Conservation (phyloP, 2,329 filamentous ascomycete genomes). For the Pseudogymnoascus verrucosus region DNA sequence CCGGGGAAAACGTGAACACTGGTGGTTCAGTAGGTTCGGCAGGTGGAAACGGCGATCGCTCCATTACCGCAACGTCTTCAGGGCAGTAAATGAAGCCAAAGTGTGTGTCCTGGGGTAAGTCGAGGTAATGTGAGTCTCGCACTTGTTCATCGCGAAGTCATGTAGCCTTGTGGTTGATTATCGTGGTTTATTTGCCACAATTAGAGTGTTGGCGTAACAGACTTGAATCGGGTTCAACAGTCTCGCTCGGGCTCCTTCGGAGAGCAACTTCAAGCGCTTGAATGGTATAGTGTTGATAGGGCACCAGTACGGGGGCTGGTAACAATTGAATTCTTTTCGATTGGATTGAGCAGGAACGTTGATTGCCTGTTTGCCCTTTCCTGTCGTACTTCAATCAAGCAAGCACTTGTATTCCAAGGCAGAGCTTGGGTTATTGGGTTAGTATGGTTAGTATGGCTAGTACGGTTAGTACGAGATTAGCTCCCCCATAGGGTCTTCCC, state of each 20-base stretch:
- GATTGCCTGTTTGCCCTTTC: background rate
- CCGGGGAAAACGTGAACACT: conserved; percentile 7
- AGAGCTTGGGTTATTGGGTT: background rate
- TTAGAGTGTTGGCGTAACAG: conserved; percentile 6
- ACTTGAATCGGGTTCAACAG: background rate
- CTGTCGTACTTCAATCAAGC: background rate
- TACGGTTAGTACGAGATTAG: background rate
- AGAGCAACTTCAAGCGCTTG: background rate
- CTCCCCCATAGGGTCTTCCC: conserved; percentile 2
- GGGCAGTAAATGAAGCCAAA: background rate
- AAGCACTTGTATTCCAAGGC: conserved; percentile 1
- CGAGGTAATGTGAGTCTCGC: background rate
- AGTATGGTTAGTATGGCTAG: background rate
- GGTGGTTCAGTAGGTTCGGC: conserved; percentile 2
- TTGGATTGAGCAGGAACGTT: background rate
- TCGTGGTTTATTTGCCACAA: conserved; percentile 3
- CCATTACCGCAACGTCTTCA: background rate
- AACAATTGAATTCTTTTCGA: background rate
- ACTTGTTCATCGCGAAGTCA: background rate
- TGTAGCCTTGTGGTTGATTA: background rate
- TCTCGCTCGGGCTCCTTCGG: conserved; percentile 3
- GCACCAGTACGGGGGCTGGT: background rate
- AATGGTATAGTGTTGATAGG: background rate
- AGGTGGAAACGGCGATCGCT: conserved; percentile 1
- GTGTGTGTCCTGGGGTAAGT: background rate